These are phyloP conservation scores for Pyrus bretschneideri DNA, from an alignment of 306 rosid species.

Conservation along the genomic window DNA sequence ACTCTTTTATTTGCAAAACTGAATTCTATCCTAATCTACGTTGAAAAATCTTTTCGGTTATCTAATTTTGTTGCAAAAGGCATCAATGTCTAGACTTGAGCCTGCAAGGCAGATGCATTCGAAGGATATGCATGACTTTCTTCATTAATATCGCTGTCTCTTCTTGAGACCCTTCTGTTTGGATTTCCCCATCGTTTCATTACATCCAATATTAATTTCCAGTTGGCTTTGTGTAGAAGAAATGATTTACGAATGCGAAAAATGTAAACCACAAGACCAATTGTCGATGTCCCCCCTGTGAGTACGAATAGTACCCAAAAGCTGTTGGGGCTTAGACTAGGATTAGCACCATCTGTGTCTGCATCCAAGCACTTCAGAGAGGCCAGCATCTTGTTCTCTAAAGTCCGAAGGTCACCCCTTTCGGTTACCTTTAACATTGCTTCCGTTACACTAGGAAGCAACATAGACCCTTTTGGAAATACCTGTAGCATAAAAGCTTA, in stretches of 20 bases:
- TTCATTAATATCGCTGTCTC: slow-evolving; percentile 2
- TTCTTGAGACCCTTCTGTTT: slow-evolving; percentile 18
- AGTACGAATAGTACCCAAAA: slow-evolving; percentile 29
- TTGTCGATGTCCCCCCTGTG: slow-evolving; percentile 38
- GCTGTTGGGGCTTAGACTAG: slow-evolving; percentile 35
- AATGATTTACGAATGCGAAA: background rate
- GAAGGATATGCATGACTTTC: background rate
- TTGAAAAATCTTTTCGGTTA: background rate
- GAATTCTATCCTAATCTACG: background rate
- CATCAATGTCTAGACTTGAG: background rate
- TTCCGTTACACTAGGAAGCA: slow-evolving; percentile 21
- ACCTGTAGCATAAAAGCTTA: slow-evolving; percentile 18
- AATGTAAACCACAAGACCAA: slow-evolving; percentile 26
- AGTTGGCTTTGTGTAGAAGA: background rate
- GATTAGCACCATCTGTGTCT: slow-evolving; percentile 1
- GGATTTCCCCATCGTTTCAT: slow-evolving; percentile 21
- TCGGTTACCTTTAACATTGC: slow-evolving; percentile 32
- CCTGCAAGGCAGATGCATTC: background rate
- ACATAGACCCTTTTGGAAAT: slow-evolving; percentile 29
- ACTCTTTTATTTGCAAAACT: background rate
- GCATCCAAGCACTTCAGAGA: slow-evolving; percentile 20
- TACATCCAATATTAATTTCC: slow-evolving; percentile 15
- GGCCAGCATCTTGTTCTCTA: slow-evolving; percentile 36
- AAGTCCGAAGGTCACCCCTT: slow-evolving; percentile 12
- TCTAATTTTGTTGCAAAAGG: background rate